Percentiles rank a stretch among this genome's conserved stretches.
Conservation (phyloP, 1,139 yeast genomes). For the Saccharomyces hybrid region DNA sequence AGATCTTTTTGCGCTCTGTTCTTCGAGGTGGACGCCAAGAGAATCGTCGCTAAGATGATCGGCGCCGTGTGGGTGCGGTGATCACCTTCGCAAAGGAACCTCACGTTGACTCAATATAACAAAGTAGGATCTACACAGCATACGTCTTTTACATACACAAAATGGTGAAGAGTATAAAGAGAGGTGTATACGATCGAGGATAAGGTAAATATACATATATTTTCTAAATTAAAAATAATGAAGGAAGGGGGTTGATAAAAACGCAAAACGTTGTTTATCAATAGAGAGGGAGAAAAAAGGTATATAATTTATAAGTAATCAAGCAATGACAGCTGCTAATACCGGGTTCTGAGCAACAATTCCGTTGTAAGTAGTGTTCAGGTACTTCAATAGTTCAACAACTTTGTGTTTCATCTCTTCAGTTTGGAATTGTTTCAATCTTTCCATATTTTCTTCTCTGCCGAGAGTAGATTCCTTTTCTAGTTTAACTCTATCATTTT, state of each 20-base stretch:
- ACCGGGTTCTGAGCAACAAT: constrained; percentile 49
- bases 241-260: neutral
- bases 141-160: neutral
- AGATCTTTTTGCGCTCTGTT: neutral
- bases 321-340: constrained; percentile 44
- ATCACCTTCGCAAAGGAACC: neutral
- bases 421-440: constrained; percentile 68
- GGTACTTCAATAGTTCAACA: constrained; percentile 61
- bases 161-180: neutral
- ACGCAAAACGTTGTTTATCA: neutral
- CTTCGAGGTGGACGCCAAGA: neutral
- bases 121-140: neutral
- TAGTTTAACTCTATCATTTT: constrained; percentile 60
- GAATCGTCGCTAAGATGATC: neutral
- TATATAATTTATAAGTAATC: neutral
- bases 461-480: constrained; percentile 70
- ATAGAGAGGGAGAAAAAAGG: neutral
- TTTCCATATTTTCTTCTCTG: constrained; percentile 72
- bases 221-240: neutral
- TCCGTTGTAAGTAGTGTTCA: constrained; percentile 59
- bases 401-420: constrained; percentile 59
- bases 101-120: neutral
- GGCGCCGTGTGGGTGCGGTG: neutral
- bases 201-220: neutral
- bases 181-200: neutral